Base-by-base conservation (phyloP, 441 rosid genomes). In the Metrosideros polymorpha region DNA sequence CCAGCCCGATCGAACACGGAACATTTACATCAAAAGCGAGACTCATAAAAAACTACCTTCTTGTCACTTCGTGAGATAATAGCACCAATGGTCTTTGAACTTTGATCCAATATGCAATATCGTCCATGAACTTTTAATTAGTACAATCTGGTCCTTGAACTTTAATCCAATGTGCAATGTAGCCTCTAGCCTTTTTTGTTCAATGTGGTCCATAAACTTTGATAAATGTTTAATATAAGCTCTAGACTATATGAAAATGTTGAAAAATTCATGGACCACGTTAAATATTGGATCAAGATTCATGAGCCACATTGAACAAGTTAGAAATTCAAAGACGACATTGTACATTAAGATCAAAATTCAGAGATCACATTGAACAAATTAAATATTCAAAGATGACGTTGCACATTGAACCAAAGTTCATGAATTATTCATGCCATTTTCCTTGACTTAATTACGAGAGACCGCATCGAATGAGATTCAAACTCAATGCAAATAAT, bases 11-110 rank as follows among this genome's bases (percentile, higher is more conserved):
- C 76, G 18, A 63, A 30, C 43, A 32, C 12, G 12, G 2, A 0
- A 63, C 13, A 9, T 63, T 63, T 18, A 7, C 12, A 1, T 30
- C 42, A 61, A 61, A 30, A 61, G 42, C 30, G 24, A 27, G 6
- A 7, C 29, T 59, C 22, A 7, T 32, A 63, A 32, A 12, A 63
- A 32, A 63, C 15, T 32, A 8, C 42, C 35, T 63, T 63, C 12
- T 2, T 32, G 17, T 17, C 2, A 63, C 24, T 8, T 18, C 42
- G 32, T 15, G 6, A 15, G 22, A 59, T 29, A 59, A 61, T 4
- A 15, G 0, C 0, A 66, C 0, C 35, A 19, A 35, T 35, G 2
- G 0, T 0, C 45, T 2, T 35, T 0, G 0, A 1, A 19, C 27
- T 35, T 66, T 19, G 19, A 6, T 66, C 5, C 0, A 35, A 6